Evolutionary conservation across 345 rosid species (phyloP), one percentile per base, ranked within the genome.

Genomic region (Euphorbia lathyris): DNA sequence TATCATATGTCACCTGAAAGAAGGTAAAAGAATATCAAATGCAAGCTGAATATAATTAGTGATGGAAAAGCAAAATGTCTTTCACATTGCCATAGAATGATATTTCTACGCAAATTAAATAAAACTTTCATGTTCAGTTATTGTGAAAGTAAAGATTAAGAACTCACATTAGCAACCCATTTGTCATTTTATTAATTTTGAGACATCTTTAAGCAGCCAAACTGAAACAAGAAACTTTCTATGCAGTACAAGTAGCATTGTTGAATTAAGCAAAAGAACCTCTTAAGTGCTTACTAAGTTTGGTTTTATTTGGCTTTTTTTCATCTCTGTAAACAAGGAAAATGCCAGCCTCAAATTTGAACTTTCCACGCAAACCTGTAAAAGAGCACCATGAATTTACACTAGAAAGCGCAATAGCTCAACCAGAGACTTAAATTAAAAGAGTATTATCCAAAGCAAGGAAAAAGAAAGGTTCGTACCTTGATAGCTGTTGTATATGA

Each of bases 401-500:
- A 51, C 16, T 29, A 55, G 43, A 64, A 66, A 58, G 63, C 66
- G 22, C 48, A 19, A 34, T 55, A 69, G 75, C 25, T 22, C 71
- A 55, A 23, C 45, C 58, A 26, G 52, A 40, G 19, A 70, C 56
- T 14, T 26, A 43, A 47, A 61, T 42, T 69, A n/a, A n/a, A 70
- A 34, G 61, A 20, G 42, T 47, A 5, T 9, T 9, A 47, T 65
- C 68, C 16, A 45, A 25, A 3, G 6, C 16, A 4, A 64, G 17
- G 29, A 23, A 7, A 67, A 70, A 55, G 48, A 57, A 63, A 20
- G 73, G 51, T 76, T 38, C 63, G 20, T 19, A 94, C 98, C 95
- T 91, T 94, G 77, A 91, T 91, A 30, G 93, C 93, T 65, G 95
- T 88, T 69, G 97, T 91, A 85, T 91, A 91, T 14, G 97, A 86